These are phyloP conservation scores for Closterium sp. DNA, from an alignment of 139 green algal species.

Conservation along the genomic window DNA sequence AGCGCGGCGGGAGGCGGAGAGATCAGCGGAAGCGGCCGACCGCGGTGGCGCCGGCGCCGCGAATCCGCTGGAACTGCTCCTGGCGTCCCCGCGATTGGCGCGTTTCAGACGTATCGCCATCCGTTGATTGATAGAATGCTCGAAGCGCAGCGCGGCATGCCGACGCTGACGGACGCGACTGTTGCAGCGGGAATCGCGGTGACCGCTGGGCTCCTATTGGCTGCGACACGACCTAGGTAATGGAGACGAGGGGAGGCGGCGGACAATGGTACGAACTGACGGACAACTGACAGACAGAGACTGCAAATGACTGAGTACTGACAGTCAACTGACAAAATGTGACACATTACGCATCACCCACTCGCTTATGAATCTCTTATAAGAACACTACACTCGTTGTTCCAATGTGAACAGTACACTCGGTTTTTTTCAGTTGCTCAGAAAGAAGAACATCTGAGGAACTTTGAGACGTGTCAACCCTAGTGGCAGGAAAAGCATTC, in stretches of 20 bases:
- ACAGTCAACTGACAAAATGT: too few species aligned
- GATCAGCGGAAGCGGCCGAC: neutral
- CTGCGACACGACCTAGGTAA: neutral
- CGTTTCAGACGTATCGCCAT: neutral
- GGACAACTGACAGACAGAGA: too few species aligned
- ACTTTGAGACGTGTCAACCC: neutral
- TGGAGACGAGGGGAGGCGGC: neutral
- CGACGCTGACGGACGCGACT: neutral
- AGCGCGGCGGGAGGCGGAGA: too few species aligned
- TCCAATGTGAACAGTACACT: too few species aligned
- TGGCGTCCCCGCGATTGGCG: neutral
- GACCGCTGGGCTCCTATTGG: neutral
- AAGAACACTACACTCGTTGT: too few species aligned
- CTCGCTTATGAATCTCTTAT: neutral
- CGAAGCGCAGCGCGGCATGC: neutral
- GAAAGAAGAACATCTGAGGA: neutral
- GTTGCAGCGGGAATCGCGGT: neutral
- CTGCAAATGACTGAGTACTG: too few species aligned
- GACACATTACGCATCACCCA: neutral
- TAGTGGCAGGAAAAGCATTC: neutral
- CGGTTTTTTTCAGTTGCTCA: too few species aligned
- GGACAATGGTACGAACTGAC: neutral
- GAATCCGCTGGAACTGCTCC: neutral
- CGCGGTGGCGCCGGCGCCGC: neutral
- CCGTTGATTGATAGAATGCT: neutral